These are phyloP conservation scores for Emericellopsis cladophorae DNA, from an alignment of 2,329 filamentous ascomycete genomes.

Conservation along the genomic window DNA sequence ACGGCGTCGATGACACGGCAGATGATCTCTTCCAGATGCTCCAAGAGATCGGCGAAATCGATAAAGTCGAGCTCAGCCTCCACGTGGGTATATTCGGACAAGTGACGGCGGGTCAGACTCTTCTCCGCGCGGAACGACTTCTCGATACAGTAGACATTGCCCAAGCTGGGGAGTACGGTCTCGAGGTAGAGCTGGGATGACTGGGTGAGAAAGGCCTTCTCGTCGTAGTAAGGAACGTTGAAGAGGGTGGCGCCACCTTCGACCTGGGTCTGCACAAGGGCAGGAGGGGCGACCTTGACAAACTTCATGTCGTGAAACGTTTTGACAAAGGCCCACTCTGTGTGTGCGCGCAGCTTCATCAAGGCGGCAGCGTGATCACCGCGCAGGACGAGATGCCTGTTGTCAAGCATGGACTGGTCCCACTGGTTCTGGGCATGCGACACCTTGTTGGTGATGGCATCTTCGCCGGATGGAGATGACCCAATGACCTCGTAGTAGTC, in stretches of 20 bases:
- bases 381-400: slow-evolving; percentile 74
- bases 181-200: slow-evolving; percentile 96
- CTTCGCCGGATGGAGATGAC: slow-evolving; percentile 72
- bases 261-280: slow-evolving; percentile 88
- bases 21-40: slow-evolving; percentile 76
- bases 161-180: slow-evolving; percentile 79
- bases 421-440: slow-evolving; percentile 31
- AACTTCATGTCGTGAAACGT: slow-evolving; percentile 66
- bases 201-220: slow-evolving; percentile 88
- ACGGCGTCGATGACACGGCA: slow-evolving; percentile 73
- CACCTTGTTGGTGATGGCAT: slow-evolving; percentile 76
- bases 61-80: slow-evolving; percentile 97
- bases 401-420: slow-evolving; percentile 59
- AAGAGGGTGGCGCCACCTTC: slow-evolving; percentile 90
- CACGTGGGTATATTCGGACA: slow-evolving; percentile 94
- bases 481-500: slow-evolving; percentile 78
- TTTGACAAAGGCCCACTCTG: slow-evolving; percentile 69
- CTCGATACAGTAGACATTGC: slow-evolving; percentile 95
- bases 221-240: slow-evolving; percentile 77
- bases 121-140: slow-evolving; percentile 99
- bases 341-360: slow-evolving; percentile 73
- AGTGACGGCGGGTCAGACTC: slow-evolving; percentile 81
- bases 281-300: slow-evolving; percentile 77
- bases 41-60: slow-evolving; percentile 76
- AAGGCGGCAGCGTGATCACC: slow-evolving; percentile 75